Base-by-base conservation (phyloP, 1,284 basidiomycete genomes). In the Rhizopogon parksii region DNA sequence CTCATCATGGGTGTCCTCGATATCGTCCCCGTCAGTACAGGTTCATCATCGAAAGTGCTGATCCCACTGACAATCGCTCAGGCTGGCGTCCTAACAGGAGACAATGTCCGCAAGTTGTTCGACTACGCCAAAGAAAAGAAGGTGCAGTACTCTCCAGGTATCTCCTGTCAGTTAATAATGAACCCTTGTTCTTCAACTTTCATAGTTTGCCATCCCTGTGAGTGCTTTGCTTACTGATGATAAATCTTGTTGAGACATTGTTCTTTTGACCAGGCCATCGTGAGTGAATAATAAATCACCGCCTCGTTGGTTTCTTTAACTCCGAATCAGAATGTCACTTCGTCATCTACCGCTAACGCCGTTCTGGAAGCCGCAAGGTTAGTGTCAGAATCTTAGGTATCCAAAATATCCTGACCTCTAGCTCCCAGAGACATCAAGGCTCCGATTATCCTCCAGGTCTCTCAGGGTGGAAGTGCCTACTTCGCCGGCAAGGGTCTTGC, bases 361-460 rank as follows among this genome's bases (percentile, higher is more conserved):
- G 79, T 78, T 55, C 78, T 90, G 56, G 86, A 90, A 70, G 86
- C 83, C 53, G 86, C 86, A 53, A 81, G 85, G 79, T 80, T 50
- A 34, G 61, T 53, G 24, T 49, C 4, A 25, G 25, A 27, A 14
- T 25, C 15, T 30, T 5, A 9, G 9, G 12, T 5, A 27, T 14
- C 9, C 30, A 40, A 45, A 5, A 43, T 49, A 50, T 50, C 47
- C 49, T 27, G 43, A 25, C 21, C 34, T 56, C 30, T 62, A 21
- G 9, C 27, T 15, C 25, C 34, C 55, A 81, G 80, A 55, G 89
- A 91, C 71, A 84, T 91, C 79, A 98, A 99, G 72, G 82, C 95
- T 30, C 96, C 95, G 57, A 94, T 99, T 75, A 98, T 99, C 74
- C 78, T 98, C 65, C 96, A 99, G 71, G 85, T 95, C 61, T 99